phyloP scores from a whole-genome alignment of 2,329 filamentous ascomycete species.

The Aspergillus sp. region DNA sequence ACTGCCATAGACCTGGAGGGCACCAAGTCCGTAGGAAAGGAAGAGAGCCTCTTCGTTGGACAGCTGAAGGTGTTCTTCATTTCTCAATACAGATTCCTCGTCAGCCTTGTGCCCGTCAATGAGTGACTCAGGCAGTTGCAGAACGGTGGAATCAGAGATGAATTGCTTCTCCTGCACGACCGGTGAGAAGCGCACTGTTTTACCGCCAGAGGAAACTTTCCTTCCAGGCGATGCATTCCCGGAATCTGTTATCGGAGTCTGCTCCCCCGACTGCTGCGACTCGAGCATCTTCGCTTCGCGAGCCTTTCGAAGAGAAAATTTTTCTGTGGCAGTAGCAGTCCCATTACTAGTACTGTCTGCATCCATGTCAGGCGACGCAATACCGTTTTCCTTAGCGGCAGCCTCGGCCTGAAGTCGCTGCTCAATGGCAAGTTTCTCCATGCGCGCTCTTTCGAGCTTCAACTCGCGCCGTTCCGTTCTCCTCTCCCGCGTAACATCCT shows the following conservation, averaged over 20 bases:
- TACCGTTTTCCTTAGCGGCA: slow-evolving; percentile 22
- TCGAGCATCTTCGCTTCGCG: slow-evolving; percentile 23
- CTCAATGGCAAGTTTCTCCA: slow-evolving; percentile 77
- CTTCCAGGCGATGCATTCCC: slow-evolving; percentile 6
- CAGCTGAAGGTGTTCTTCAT: slow-evolving; percentile 84
- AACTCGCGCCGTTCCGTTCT: slow-evolving; percentile 73
- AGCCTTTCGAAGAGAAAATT: slow-evolving; percentile 29
- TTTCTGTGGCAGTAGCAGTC: slow-evolving; percentile 18
- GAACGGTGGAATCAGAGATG: slow-evolving; percentile 17
- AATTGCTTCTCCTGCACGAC: slow-evolving; percentile 60
- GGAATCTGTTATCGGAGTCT: slow-evolving; percentile 6
- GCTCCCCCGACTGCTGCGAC: slow-evolving; percentile 13
- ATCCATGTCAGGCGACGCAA: slow-evolving; percentile 6
- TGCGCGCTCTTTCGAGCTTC: slow-evolving; percentile 86
- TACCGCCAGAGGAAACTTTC: slow-evolving; percentile 28
- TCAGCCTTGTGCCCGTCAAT: slow-evolving; percentile 10
- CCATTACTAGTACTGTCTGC: slow-evolving; percentile 13
- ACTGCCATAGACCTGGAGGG: slow-evolving; percentile 53
- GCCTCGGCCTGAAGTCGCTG: slow-evolving; percentile 56
- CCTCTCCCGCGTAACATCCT: slow-evolving; percentile 69
- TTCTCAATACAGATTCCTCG: slow-evolving; percentile 26
- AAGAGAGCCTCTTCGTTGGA: slow-evolving; percentile 90
- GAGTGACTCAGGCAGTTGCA: slow-evolving; percentile 9
- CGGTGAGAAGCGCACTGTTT: slow-evolving; percentile 65
- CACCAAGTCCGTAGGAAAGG: slow-evolving; percentile 71